Base-by-base conservation (phyloP, 148 eudicot species). In the Limonium bicolor region DNA sequence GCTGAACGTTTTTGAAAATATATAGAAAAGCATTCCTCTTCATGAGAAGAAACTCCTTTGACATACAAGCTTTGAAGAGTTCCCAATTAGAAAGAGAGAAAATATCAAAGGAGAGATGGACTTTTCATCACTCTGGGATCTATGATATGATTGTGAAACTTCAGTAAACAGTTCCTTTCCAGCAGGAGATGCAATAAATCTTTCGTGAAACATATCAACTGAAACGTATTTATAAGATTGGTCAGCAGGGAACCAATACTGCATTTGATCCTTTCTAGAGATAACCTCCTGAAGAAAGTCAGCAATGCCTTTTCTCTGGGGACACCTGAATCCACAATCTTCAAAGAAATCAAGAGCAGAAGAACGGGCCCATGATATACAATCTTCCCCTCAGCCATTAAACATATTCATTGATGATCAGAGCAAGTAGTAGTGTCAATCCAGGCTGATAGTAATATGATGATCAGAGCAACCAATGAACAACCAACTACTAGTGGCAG, bases 251-350 rank as follows among this genome's bases (percentile, higher is more conserved):
- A 48, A 46, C 94, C 83, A 82, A 36, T 82, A 83, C 21, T 82
- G 76, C 27, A 65, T 66, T 59, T 87, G 96, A 63, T 87, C 96
- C 50, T 74, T 87, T 49, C 69, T 77, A n/a, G 96, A 79, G 23
- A 77, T 67, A 35, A 87, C 82, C 77, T 88, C 96, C 55, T 88
- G 94, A 27, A 88, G 90, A 63, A 88, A 88, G 56, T 80, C 90
- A 30, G 86, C 86, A 8, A 80, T 72, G 22, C 86, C 96, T 71
- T 82, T 86, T 61, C 94, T 82, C 35, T 37, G 59, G n/a, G 96
- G 94, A 64, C 96, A 86, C 33, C 45, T 70, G 46, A 82, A 82
- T 11, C 96, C 94, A 51, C 76, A 71, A 25, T 53, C 62, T 45
- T 69, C 67, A 42, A 88, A 79, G 53, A 71, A 80, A 29, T 70